Base-by-base conservation (phyloP, 306 rosid species). In the Vigna radiata region DNA sequence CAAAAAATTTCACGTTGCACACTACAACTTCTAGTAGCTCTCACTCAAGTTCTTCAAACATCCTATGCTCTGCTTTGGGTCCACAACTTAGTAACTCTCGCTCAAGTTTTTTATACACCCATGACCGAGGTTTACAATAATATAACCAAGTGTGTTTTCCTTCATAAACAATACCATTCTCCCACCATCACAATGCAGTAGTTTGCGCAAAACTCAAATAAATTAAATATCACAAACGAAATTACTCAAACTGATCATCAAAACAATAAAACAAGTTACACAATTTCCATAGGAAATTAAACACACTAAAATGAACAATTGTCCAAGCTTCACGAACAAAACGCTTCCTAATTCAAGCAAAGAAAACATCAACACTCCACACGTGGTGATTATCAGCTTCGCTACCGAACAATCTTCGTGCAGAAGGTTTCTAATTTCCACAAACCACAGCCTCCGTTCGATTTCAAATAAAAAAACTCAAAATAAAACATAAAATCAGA, bases 161-260 rank as follows among this genome's bases (percentile, higher is more conserved):
- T 2, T 43, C 54, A 2, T 13, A 74, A 56, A 67, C 5, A 52
- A 56, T 27, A 25, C 7, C 41, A 6, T 49, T 59, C 71, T 68
- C 52, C 72, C 27, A 61, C 43, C 25, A 49, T 60, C 23, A 60
- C 13, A 61, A 70, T 61, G 58, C 64, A 70, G 2, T 37, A 50
- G 58, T 39, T 62, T 52, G 36, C 13, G 14, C 7, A 48, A 61
- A 48, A 60, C 39, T 59, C 70, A 72, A 73, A 44, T 15, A 47
- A 4, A 47, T 19, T 69, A 63, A 70, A 56, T n/a, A 80, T 33
- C 19, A 16, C 14, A 61, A 79, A 64, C 23, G 6, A 61, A 64
- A 44, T 16, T 14, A 59, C 33, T 33, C 36, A 31, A 68, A 78
- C 36, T 17, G 25, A 60, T 48, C 11, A 54, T 16, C 73, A 53